Percentiles rank a stretch among this genome's conserved stretches.
Evolutionary conservation across 768 basidiomycete species (phyloP).

Genomic region (Hortiboletus campestris): DNA sequence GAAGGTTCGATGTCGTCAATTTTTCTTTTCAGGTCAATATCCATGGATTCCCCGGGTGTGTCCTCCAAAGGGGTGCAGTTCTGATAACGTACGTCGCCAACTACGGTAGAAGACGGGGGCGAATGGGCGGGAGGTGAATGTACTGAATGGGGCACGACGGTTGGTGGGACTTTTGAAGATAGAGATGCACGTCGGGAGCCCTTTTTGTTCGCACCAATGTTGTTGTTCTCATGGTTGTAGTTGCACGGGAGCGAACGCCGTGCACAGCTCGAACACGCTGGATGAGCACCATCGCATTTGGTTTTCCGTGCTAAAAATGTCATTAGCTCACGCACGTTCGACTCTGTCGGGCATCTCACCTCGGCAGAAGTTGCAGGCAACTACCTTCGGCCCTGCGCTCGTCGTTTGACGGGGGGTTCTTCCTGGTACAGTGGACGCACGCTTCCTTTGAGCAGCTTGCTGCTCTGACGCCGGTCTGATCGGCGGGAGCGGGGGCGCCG

Average conservation of each 20-base stretch:
- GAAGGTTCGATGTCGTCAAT: constrained; percentile 50
- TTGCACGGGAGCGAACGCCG: constrained; percentile 74
- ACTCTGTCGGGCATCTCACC: constrained; percentile 44
- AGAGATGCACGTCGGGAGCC: constrained; percentile 51
- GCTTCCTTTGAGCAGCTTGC: constrained; percentile 66
- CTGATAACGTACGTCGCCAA: constrained; percentile 33
- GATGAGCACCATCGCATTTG: constrained; percentile 85
- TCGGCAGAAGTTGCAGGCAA: constrained; percentile 87
- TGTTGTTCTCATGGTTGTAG: constrained; percentile 65
- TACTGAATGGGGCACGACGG: constrained; percentile 32
- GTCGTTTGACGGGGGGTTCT: constrained; percentile 57
- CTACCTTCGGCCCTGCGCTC: constrained; percentile 79
- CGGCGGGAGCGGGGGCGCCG: constrained; percentile 60
- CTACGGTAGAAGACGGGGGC: constrained; percentile 41
- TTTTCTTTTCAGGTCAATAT: constrained; percentile 59
- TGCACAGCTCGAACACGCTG: constrained; percentile 79
- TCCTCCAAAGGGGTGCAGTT: constrained; percentile 39
- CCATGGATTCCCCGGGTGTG: constrained; percentile 43
- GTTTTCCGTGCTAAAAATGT: constrained; percentile 71
- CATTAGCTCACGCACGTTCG: constrained; percentile 5
- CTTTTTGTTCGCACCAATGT: constrained; percentile 35
- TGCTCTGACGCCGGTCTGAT: constrained; percentile 66
- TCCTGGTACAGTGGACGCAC: constrained; percentile 66
- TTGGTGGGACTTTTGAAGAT: constrained; percentile 39
- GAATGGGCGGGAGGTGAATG: constrained; percentile 57